Evolutionary conservation across 148 eudicot genomes (phyloP).

Genomic region (Diospyros kaki): DNA sequence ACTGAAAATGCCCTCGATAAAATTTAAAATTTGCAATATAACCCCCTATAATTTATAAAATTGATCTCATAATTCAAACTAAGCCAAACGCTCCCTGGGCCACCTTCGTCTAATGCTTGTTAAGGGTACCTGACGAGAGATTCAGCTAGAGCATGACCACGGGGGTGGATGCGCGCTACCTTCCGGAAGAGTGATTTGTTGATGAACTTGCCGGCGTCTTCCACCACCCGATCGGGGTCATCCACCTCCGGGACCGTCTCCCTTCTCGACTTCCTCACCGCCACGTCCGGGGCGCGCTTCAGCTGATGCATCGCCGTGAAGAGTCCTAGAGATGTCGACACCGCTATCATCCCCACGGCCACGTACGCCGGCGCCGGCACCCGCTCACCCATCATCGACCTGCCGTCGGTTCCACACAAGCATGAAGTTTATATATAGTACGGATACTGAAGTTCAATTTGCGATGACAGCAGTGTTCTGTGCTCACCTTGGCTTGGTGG

Average conservation of each 20-base stretch:
- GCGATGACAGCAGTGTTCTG: too few species aligned
- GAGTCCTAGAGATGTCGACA: conserved; percentile 40
- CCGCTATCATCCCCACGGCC: conserved; percentile 46
- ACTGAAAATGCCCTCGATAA: too few species aligned
- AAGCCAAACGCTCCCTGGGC: too few species aligned
- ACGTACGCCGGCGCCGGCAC: conserved; percentile 68
- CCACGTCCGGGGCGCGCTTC: conserved; percentile 44
- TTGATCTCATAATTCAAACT: too few species aligned
- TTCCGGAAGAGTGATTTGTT: conserved; percentile 64
- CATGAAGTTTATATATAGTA: too few species aligned
- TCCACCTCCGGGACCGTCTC: conserved; percentile 67
- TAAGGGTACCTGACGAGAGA: conserved; percentile 19
- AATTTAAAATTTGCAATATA: too few species aligned
- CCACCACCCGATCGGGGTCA: conserved; percentile 57
- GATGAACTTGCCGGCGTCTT: conserved; percentile 42
- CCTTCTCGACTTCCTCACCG: conserved; percentile 52
- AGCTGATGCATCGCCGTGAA: conserved; percentile 52
- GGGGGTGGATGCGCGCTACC: conserved; percentile 47
- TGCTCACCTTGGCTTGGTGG: too few species aligned
- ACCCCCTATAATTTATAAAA: too few species aligned
- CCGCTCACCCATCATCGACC: conserved; percentile 24
- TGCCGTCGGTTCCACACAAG: too few species aligned
- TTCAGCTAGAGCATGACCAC: conserved; percentile 36
- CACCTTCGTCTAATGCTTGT: too few species aligned
- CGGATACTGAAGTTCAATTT: too few species aligned